phyloP scores from a whole-genome alignment of 1,139 yeast genomes.

The Candida pseudoviswanathii region DNA sequence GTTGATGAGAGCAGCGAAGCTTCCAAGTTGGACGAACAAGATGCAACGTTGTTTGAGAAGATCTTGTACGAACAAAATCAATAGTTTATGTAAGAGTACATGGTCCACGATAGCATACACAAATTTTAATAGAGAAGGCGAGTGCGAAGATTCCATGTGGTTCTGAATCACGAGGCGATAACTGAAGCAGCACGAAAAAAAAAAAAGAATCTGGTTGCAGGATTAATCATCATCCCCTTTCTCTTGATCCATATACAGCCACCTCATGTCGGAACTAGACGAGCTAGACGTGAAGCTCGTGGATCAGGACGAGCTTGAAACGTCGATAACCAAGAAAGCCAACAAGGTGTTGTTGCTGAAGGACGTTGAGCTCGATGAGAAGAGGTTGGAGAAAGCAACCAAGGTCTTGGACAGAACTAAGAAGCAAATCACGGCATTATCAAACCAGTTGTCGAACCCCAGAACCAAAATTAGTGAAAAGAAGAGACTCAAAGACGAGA shows the following conservation, averaged over 20 bases:
- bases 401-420: constrained; percentile 46
- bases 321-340: constrained; percentile 70
- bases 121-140: too few species aligned
- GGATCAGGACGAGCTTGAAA: constrained; percentile 77
- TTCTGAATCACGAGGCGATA: too few species aligned
- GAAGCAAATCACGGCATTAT: constrained; percentile 47
- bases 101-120: too few species aligned
- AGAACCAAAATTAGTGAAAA: constrained; percentile 68
- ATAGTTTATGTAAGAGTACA: constrained; percentile 1
- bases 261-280: constrained; percentile 6
- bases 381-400: constrained; percentile 67
- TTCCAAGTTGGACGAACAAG: constrained; percentile 52
- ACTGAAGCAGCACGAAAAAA: too few species aligned
- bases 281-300: constrained; percentile 47
- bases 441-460: constrained; percentile 52
- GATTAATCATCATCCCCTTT: too few species aligned
- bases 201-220: too few species aligned
- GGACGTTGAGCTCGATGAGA: constrained; percentile 73
- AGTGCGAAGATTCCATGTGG: too few species aligned
- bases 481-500: constrained; percentile 55
- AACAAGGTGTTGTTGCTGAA: constrained; percentile 58
- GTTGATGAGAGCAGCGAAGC: constrained; percentile 39
- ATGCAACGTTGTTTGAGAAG: constrained; percentile 55
- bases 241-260: too few species aligned
- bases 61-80: constrained; percentile 33